phyloP scores from a whole-genome alignment of 805 yeast species.

The Lachancea sp. region DNA sequence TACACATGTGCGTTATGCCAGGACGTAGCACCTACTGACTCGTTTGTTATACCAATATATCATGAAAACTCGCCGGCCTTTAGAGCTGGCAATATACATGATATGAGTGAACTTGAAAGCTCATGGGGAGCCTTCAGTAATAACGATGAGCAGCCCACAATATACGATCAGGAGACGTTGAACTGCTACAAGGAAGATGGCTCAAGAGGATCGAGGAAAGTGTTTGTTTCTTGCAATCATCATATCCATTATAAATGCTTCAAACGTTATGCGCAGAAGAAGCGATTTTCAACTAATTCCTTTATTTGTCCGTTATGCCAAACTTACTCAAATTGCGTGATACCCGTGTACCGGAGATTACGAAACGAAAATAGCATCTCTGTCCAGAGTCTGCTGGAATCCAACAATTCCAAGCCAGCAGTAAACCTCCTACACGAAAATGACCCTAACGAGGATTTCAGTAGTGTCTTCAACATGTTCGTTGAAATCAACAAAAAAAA shows the following conservation, averaged over 20 bases:
- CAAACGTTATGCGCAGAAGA: conserved; percentile 55
- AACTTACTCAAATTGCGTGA: conserved; percentile 42
- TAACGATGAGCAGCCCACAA: conserved; percentile 19
- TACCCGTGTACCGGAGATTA: conserved; percentile 23
- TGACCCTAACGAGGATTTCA: conserved; percentile 3
- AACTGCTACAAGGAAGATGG: conserved; percentile 17
- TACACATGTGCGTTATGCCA: conserved; percentile 56
- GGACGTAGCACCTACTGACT: conserved; percentile 41
- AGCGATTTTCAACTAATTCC: conserved; percentile 52
- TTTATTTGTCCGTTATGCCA: conserved; percentile 94
- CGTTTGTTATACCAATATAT: conserved; percentile 56
- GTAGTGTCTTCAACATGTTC: conserved; percentile 5
- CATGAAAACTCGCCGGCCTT: conserved; percentile 42
- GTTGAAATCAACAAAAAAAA: conserved; percentile 8
- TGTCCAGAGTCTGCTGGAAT: neutral
- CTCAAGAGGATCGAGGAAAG: conserved; percentile 19
- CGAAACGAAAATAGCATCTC: conserved; percentile 3
- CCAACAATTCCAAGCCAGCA: neutral
- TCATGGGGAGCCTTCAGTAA: conserved; percentile 28
- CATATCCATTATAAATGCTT: conserved; percentile 84
- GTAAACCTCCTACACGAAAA: neutral
- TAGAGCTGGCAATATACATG: conserved; percentile 35
- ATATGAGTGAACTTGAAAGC: conserved; percentile 23
- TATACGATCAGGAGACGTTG: conserved; percentile 17
- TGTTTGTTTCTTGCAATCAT: conserved; percentile 85